Base-by-base conservation (phyloP, 768 basidiomycete genomes). In the Tulasnella sp. region DNA sequence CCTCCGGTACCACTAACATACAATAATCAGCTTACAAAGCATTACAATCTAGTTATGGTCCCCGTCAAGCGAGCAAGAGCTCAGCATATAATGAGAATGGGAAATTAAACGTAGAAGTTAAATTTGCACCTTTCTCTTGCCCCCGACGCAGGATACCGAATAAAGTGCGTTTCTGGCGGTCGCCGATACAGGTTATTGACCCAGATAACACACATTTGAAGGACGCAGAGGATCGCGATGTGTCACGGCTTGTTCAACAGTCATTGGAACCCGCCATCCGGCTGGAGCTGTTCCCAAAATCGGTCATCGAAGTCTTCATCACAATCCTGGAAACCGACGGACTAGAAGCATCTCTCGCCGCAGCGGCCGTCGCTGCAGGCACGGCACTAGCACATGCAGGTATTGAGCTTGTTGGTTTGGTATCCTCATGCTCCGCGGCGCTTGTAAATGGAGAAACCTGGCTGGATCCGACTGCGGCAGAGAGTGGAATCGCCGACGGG, bases 41-140 rank as follows among this genome's bases (percentile, higher is more conserved):
- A 18, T 23, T 40, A 23, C 69, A 35, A 37, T 70, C 37, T 26
- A 94, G 93, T 35, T 95, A 94, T 84, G 92, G 94, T 5, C 94
- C 94, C 26, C 90, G 94, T 77, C 94, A 95, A 82, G 70, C 77
- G n/a, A 91, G 92, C 39, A 94, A 92, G 86, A 92, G 88, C 75
- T 87, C 87, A 18, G 84, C 89, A 3, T 99, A 96, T 83, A 95
- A 88, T 80, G 97, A 98, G 81, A 91, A 90, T 78, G 98, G 97
- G 1, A 89, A 89, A 75, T 85, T 99, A 74, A 98, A 95, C 79
- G 93, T 99, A 9, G 96, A 99, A 85, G 94, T 99, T 74, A 98
- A 98, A 84, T 98, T 96, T 82, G 89, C 96, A 2, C 98, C 98
- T 0, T 99, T 97, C 83, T 95, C 98, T 10, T 95, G 92, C 81